A percentile compares a stretch with the other conserved stretches of the same genome.
These are phyloP conservation scores for Ustilago cynodontis DNA, from an alignment of 1,284 basidiomycete genomes.

Conservation along the genomic window DNA sequence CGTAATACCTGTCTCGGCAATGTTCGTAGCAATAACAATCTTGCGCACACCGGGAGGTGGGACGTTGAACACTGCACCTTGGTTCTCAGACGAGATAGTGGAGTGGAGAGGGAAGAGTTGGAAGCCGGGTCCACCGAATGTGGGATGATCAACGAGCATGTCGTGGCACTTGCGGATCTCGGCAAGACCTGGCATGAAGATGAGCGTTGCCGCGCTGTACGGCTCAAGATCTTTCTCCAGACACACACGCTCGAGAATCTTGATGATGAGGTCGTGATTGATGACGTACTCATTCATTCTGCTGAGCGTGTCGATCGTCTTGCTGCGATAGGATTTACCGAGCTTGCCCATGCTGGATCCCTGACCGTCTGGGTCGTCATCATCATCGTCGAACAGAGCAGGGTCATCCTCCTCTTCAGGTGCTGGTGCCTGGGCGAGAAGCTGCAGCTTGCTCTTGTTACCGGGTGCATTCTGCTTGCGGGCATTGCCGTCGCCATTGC, in stretches of 20 bases:
- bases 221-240: conserved; percentile 74
- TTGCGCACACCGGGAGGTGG: conserved; percentile 85
- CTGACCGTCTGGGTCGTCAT: conserved; percentile 74
- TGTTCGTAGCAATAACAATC: conserved; percentile 83
- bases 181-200: conserved; percentile 88
- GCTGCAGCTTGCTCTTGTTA: conserved; percentile 76
- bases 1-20: conserved; percentile 93
- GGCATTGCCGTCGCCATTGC: conserved; percentile 27
- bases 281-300: conserved; percentile 89
- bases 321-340: conserved; percentile 76
- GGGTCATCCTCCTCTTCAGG: conserved; percentile 78
- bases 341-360: conserved; percentile 69
- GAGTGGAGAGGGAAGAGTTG: conserved; percentile 92
- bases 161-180: conserved; percentile 93
- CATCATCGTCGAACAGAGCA: conserved; percentile 82
- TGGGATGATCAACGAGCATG: conserved; percentile 80
- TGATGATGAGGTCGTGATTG: conserved; percentile 75
- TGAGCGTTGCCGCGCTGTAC: conserved; percentile 85
- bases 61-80: conserved; percentile 88
- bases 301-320: conserved; percentile 84
- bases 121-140: conserved; percentile 81
- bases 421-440: conserved; percentile 73
- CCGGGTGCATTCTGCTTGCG: conserved; percentile 55
- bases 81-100: conserved; percentile 77
- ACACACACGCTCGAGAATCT: conserved; percentile 89